Evolutionary conservation across 768 basidiomycete genomes (phyloP).

Genomic region (Tylopilus balloui): DNA sequence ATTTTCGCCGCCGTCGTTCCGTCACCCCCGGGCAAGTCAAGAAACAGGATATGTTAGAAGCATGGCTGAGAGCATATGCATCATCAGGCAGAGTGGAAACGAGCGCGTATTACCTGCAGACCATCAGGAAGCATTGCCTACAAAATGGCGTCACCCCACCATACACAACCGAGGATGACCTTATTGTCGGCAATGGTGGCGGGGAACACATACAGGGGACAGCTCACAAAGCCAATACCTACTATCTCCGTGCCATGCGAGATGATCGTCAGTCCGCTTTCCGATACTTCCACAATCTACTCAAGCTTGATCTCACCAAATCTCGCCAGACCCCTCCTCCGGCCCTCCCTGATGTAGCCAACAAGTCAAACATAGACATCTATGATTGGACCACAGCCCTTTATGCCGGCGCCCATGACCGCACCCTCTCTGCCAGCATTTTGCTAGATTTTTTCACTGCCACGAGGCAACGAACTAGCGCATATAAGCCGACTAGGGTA

Average conservation of each 20-base stretch:
- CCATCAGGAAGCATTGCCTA: slow-evolving; percentile 34
- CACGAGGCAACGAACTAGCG: slow-evolving; percentile 21
- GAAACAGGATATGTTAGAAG: slow-evolving; percentile 9
- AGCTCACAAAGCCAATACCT: slow-evolving; percentile 38
- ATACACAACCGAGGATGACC: slow-evolving; percentile 11
- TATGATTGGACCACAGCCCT: slow-evolving; percentile 48
- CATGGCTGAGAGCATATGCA: slow-evolving; percentile 21
- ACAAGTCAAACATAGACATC: slow-evolving; percentile 35
- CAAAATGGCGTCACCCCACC: slow-evolving; percentile 17
- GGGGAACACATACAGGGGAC: slow-evolving; percentile 13
- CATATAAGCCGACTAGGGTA: slow-evolving; percentile 39
- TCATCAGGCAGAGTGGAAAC: slow-evolving; percentile 33
- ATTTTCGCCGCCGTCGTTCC: slow-evolving; percentile 31
- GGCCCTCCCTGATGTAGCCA: neutral
- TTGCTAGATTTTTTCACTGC: slow-evolving; percentile 39
- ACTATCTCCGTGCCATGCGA: slow-evolving; percentile 40
- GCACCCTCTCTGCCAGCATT: slow-evolving; percentile 23
- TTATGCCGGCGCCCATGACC: slow-evolving; percentile 42
- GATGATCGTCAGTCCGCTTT: slow-evolving; percentile 43
- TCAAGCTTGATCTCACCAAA: slow-evolving; percentile 22
- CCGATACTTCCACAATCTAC: slow-evolving; percentile 41
- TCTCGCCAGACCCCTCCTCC: slow-evolving; percentile 5
- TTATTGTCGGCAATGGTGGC: neutral
- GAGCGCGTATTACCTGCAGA: slow-evolving; percentile 36
- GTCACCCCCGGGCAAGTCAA: neutral